A percentile compares a stretch with the other conserved stretches of the same genome.
Evolutionary conservation across 164 flowering plant species (phyloP).

Genomic region (Nymphaea thermarum): DNA sequence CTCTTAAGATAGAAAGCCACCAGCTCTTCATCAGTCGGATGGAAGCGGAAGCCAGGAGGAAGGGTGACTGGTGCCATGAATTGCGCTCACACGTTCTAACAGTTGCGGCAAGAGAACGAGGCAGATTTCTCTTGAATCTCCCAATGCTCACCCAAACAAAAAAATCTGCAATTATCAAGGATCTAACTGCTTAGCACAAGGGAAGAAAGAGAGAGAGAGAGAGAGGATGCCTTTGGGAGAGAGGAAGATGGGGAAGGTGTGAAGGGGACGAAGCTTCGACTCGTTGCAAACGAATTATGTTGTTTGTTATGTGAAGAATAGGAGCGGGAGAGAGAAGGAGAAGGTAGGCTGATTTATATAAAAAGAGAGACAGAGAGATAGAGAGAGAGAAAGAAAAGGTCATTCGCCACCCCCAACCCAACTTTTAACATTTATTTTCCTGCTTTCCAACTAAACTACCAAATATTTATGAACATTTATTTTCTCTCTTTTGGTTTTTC

Average conservation of each 20-base stretch:
- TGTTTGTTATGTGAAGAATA: too few species aligned
- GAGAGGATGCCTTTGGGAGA: not conserved
- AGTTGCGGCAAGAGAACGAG: conserved; percentile 4
- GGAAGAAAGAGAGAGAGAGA: conserved; percentile 2
- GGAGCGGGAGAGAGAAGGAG: not conserved
- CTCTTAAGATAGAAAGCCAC: conserved; percentile 12
- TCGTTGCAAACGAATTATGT: too few species aligned
- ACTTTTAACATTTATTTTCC: not conserved
- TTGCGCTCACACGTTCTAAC: not conserved
- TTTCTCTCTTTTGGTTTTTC: not conserved
- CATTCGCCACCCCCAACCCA: not conserved
- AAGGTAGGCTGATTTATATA: not conserved
- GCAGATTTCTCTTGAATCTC: not conserved
- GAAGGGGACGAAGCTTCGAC: not conserved
- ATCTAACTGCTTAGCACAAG: not conserved
- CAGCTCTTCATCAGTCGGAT: conserved; percentile 19
- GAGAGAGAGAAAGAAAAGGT: too few species aligned
- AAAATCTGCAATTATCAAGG: not conserved
- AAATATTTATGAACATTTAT: too few species aligned
- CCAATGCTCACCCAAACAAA: not conserved
- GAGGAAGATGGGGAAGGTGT: not conserved
- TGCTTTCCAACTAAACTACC: not conserved
- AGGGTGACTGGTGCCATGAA: conserved; percentile 3
- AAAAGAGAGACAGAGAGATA: too few species aligned
- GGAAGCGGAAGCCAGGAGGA: conserved; percentile 18